A percentile compares a stretch with the other conserved stretches of the same genome.
Evolutionary conservation across 371 early-diverging fungal species (phyloP).

Genomic region (Mucor irregularis): DNA sequence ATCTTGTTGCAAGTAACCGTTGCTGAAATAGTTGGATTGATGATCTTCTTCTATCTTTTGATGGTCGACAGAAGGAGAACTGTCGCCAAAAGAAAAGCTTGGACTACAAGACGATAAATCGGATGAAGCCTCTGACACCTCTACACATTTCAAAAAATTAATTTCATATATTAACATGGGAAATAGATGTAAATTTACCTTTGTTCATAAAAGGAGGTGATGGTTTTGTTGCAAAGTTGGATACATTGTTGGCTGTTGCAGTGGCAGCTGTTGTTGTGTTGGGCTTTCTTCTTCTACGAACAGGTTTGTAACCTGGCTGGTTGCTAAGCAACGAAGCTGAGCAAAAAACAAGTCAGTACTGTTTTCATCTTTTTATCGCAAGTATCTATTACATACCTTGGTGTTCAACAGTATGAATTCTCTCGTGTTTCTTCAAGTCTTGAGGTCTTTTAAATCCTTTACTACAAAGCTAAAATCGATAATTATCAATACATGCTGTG

Average conservation of each 20-base stretch:
- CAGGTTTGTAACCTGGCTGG: constrained; percentile 38
- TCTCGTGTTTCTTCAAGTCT: constrained; percentile 93
- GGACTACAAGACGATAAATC: constrained; percentile 20
- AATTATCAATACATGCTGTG: too few relatives aligned
- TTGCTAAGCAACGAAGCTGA: constrained; percentile 39
- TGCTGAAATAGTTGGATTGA: background rate
- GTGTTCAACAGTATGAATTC: constrained; percentile 71
- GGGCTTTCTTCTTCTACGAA: constrained; percentile 32
- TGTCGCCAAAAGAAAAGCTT: constrained; percentile 12
- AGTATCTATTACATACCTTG: constrained; percentile 24
- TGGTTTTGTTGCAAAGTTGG: too few relatives aligned
- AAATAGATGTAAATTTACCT: too few relatives aligned
- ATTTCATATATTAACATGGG: too few relatives aligned
- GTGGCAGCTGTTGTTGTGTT: background rate
- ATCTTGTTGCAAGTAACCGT: constrained; percentile 6
- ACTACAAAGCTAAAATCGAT: constrained; percentile 61
- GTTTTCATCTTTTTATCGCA: background rate
- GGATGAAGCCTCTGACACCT: background rate
- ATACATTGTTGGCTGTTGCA: background rate
- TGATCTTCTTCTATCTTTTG: background rate
- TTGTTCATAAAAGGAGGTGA: too few relatives aligned
- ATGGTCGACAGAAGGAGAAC: background rate
- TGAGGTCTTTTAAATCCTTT: constrained; percentile 93
- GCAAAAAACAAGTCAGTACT: background rate
- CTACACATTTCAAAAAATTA: too few relatives aligned